Base-by-base conservation (phyloP, 2,329 filamentous ascomycete species). In the Ascochyta lentis region DNA sequence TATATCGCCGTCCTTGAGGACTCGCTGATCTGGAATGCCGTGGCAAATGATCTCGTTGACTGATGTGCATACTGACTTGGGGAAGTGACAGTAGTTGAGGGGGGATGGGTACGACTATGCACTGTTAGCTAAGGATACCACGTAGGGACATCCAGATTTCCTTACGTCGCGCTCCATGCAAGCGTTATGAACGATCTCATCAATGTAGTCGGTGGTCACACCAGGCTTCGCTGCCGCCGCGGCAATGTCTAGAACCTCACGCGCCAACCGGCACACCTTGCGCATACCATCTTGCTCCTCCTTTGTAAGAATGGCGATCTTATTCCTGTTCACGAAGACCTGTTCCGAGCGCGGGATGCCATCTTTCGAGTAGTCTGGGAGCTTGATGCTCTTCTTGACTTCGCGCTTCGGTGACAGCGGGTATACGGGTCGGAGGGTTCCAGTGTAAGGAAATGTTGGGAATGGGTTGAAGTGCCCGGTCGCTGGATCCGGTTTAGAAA, bases 11-110 rank as follows among this genome's bases (percentile, higher is more conserved):
- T 99, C 94, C 61, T 92, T 79, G 1, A 99, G 83, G 7, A 90
- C 83, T 51, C 95, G 87, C 75, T 96, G 87, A 71, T 99, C 95
- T 15, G 95, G 95, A 61, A 99, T 99, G 49, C 95, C 95, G 81
- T 99, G 95, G 81, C 95, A 99, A 76, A 99, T 98, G 62, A 96
- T 90, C 78, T 99, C 95, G 81, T 99, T 99, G 45, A 91, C 80
- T 3, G 94, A 98, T 3, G 94, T 98, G 79, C 95, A 99, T 60
- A 97, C 91, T 0, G 95, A 99, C 80, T 99, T 99, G 63, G 95
- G 95, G 79, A 98, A 99, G 77, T 93, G 83, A 81, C 91, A 90
- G 79, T 98, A 98, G 80, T 97, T 97, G 31, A 98, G 81, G 1
- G 94, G 92, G 0, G 94, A 97, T 0, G 94, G 94, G 74, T 98